A percentile compares a stretch with the other conserved stretches of the same genome.
Evolutionary conservation across 169 alveolate species (phyloP).

Genomic region (Plasmodium coatneyi): DNA sequence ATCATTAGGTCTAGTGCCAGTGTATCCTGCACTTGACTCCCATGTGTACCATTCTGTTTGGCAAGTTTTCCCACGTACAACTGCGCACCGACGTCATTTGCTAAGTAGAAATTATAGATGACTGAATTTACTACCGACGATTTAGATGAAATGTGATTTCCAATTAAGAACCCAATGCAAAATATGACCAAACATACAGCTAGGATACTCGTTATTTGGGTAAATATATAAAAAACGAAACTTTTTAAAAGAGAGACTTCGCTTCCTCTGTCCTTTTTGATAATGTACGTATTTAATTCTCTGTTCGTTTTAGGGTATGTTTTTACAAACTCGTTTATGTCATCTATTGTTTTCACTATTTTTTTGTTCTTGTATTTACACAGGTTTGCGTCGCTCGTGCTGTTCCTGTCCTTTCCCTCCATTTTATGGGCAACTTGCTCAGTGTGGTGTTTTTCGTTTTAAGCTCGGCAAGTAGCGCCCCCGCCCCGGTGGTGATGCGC

Average conservation of each 20-base stretch:
- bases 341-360: slow-evolving; percentile 49
- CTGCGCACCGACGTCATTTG: slow-evolving; percentile 36
- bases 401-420: slow-evolving; percentile 10
- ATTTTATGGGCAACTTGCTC: neutral
- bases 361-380: slow-evolving; percentile 42
- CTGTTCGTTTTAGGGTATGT: slow-evolving; percentile 57
- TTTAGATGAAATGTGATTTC: slow-evolving; percentile 63
- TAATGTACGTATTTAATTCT: slow-evolving; percentile 63
- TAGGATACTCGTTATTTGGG: slow-evolving; percentile 65
- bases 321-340: slow-evolving; percentile 52
- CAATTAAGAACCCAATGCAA: slow-evolving; percentile 66
- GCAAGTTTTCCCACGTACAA: neutral
- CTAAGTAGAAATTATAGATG: slow-evolving; percentile 16
- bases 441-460: neutral
- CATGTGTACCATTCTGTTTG: neutral
- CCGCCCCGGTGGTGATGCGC: neutral
- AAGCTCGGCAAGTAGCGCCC: neutral
- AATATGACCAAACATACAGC: slow-evolving; percentile 57
- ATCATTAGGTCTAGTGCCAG: slow-evolving; percentile 30
- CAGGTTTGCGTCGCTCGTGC: neutral
- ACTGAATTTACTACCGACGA: slow-evolving; percentile 46
- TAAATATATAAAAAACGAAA: slow-evolving; percentile 51
- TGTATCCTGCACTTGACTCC: neutral
- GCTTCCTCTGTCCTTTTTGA: slow-evolving; percentile 36
- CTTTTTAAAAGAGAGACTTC: slow-evolving; percentile 64